These are phyloP conservation scores for Xylariaceae sp. DNA, from an alignment of 2,329 filamentous ascomycete genomes.

Conservation along the genomic window DNA sequence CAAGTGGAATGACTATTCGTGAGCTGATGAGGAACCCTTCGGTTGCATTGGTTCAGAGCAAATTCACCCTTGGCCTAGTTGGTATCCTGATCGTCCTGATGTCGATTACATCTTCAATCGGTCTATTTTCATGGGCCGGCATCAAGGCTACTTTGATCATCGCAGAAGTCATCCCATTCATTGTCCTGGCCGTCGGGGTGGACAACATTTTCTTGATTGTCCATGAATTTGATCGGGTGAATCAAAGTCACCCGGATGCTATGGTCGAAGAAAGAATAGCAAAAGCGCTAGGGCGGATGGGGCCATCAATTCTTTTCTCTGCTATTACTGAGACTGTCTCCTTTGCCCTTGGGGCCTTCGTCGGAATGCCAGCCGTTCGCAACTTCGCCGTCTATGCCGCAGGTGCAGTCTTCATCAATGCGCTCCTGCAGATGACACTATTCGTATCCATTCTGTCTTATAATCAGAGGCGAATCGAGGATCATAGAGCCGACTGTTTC, in stretches of 20 bases:
- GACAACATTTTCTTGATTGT: slow-evolving; percentile 99
- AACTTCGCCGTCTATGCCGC: slow-evolving; percentile 97
- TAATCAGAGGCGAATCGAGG: slow-evolving; percentile 87
- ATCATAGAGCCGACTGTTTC: slow-evolving; percentile 82
- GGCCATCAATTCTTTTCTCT: slow-evolving; percentile 91
- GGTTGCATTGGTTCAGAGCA: slow-evolving; percentile 85
- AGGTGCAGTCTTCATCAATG: slow-evolving; percentile 94
- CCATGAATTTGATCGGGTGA: slow-evolving; percentile 94
- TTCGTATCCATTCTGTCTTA: slow-evolving; percentile 87
- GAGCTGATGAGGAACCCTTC: slow-evolving; percentile 78
- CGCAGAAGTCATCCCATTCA: slow-evolving; percentile 95
- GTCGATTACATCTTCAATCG: slow-evolving; percentile 94
- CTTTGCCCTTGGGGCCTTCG: slow-evolving; percentile 86
- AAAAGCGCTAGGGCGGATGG: slow-evolving; percentile 89
- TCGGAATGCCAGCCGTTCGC: slow-evolving; percentile 94
- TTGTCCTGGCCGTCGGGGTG: slow-evolving; percentile 91
- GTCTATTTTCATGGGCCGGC: slow-evolving; percentile 84
- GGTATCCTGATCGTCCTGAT: slow-evolving; percentile 95
- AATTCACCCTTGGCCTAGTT: slow-evolving; percentile 90
- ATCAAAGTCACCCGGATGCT: slow-evolving; percentile 83
- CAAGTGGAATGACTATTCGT: slow-evolving; percentile 71
- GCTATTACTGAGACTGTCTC: slow-evolving; percentile 92
- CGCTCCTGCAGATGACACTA: slow-evolving; percentile 93
- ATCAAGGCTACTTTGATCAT: slow-evolving; percentile 97
- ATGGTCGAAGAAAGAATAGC: slow-evolving; percentile 81